Evolutionary conservation across 2,329 filamentous ascomycete species (phyloP).

Genomic region (Exserohilum rostratum): DNA sequence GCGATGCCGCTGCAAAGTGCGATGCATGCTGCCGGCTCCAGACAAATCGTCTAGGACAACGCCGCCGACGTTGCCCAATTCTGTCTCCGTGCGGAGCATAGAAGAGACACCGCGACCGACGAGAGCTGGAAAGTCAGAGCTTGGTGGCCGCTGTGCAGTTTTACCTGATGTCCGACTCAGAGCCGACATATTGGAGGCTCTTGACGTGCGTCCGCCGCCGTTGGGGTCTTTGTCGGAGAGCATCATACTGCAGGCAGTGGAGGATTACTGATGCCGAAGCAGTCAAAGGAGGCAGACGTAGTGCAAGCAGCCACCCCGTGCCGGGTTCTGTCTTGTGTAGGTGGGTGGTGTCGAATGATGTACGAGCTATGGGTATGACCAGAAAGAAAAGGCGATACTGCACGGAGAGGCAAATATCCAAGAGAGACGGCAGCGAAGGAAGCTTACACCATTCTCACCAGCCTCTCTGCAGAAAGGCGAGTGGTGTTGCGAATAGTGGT

Average conservation of each 20-base stretch:
- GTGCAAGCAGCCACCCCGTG: slow-evolving; percentile 1
- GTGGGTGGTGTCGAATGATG: slow-evolving; percentile 22
- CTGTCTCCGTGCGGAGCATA: slow-evolving; percentile 58
- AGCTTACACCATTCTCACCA: slow-evolving; percentile 19
- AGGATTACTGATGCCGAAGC: background rate
- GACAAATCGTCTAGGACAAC: slow-evolving; percentile 43
- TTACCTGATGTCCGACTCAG: slow-evolving; percentile 44
- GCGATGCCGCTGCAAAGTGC: slow-evolving; percentile 40
- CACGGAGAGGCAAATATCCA: slow-evolving; percentile 27
- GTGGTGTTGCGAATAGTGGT: slow-evolving; percentile 22
- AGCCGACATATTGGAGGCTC: slow-evolving; percentile 54
- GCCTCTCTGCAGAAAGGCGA: slow-evolving; percentile 21
- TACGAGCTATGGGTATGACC: slow-evolving; percentile 23
- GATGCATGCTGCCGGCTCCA: slow-evolving; percentile 47
- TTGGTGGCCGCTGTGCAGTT: slow-evolving; percentile 30
- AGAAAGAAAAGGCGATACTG: slow-evolving; percentile 26
- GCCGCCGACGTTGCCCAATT: slow-evolving; percentile 54
- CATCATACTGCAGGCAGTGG: slow-evolving; percentile 46
- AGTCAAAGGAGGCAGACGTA: background rate
- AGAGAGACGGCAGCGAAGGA: slow-evolving; percentile 24
- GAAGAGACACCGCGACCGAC: slow-evolving; percentile 51
- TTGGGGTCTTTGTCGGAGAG: slow-evolving; percentile 53
- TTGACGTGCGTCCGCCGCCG: slow-evolving; percentile 54
- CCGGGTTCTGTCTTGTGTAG: slow-evolving; percentile 7
- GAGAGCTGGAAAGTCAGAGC: slow-evolving; percentile 41